Evolutionary conservation across 73 alveolate species (phyloP).

Genomic region (Uronychia binucleata): DNA sequence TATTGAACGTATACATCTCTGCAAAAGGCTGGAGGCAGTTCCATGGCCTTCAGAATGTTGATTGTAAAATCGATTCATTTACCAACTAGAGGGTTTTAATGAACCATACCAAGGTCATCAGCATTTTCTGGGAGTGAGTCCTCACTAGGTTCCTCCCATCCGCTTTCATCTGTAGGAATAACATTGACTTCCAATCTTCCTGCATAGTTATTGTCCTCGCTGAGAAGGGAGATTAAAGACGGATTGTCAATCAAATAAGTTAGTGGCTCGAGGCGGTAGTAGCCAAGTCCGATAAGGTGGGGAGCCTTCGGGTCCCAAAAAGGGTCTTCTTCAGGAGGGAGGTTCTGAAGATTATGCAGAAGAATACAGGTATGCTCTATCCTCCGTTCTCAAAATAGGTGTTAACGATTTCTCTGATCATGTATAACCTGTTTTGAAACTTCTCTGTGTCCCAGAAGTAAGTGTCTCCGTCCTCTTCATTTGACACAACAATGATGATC

Average conservation of each 20-base stretch:
- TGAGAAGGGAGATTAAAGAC: slow-evolving; percentile 73
- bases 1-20: slow-evolving; percentile 81
- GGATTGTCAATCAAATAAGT: slow-evolving; percentile 91
- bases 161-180: slow-evolving; percentile 80
- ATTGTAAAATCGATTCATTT: slow-evolving; percentile 14
- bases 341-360: slow-evolving; percentile 6
- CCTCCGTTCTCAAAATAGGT: slow-evolving; percentile 48
- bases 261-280: slow-evolving; percentile 82
- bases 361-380: background rate
- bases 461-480: slow-evolving; percentile 81
- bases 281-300: slow-evolving; percentile 83
- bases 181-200: slow-evolving; percentile 76
- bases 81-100: slow-evolving; percentile 32
- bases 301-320: slow-evolving; percentile 93
- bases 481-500: slow-evolving; percentile 69
- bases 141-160: slow-evolving; percentile 72
- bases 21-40: slow-evolving; percentile 70
- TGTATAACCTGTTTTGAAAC: slow-evolving; percentile 55
- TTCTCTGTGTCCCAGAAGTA: slow-evolving; percentile 60
- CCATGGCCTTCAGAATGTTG: slow-evolving; percentile 34
- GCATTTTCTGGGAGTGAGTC: slow-evolving; percentile 66
- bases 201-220: slow-evolving; percentile 54
- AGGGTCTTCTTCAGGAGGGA: slow-evolving; percentile 87
- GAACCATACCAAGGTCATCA: slow-evolving; percentile 40
- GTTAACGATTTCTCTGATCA: slow-evolving; percentile 53